Base-by-base conservation (phyloP, 805 yeast genomes). In the Wickerhamomyces strasburgensis region DNA sequence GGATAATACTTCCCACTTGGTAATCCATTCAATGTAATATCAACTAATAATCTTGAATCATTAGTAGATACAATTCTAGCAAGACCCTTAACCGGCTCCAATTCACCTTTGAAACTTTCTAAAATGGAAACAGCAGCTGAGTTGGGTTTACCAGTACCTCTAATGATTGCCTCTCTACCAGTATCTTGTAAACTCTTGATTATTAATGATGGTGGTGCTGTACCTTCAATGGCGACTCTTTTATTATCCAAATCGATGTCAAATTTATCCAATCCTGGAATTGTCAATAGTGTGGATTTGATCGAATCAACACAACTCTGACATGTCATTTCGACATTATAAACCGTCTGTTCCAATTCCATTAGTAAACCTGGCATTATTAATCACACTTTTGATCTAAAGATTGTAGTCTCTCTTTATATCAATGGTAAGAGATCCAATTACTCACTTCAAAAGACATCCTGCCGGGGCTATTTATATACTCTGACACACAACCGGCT, bases 81-180 rank as follows among this genome's bases (percentile, higher is more conserved):
- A 29, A 89, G 68, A 0, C 98, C 98, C 52, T 83, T 78, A 17
- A 90, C 94, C 0, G 89, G 84, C 19, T 61, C 62, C 25, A 49
- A 56, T n/a, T 52, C 42, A 2, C 64, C 62, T 34, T 67, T 75
- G 49, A 81, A 83, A 14, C 83, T 72, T 56, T 90, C 98, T 39
- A 89, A 61, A 33, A 89, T 89, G 47, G 93, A 78, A 23, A 89
- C 98, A 0, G 96, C 96, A 1, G 97, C 95, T 14, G 84, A 73
- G 57, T 89, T 81, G 14, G 94, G 81, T 39, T 67, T 71, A 3
- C 97, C 97, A 0, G 96, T 78, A 6, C 98, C 98, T 42, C 98
- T 70, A 17, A 90, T 82, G 46, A 90, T 85, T 4, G 96, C 96
- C 54, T 90, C 97, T 46, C 78, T 75, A 1, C 97, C 96, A 3